Conservation (phyloP, 1,139 yeast species). For the Nadsonia commutata region DNA sequence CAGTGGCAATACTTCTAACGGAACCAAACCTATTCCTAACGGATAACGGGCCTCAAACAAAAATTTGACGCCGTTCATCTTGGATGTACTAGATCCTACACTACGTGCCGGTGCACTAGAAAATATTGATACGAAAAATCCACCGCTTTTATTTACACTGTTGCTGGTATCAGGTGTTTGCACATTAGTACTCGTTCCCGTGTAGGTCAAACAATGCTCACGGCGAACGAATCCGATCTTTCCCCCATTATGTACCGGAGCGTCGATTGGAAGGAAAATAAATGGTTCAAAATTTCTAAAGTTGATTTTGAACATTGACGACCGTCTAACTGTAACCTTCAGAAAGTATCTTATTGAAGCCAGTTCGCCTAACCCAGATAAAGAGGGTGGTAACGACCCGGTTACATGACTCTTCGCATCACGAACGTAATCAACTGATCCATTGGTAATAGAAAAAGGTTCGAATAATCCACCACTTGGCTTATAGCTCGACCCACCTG, state of each 20-base stretch:
- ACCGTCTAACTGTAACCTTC: conserved; percentile 44
- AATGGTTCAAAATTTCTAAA: conserved; percentile 37
- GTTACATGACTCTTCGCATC: conserved; percentile 26
- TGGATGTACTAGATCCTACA: conserved; percentile 5
- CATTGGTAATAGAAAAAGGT: conserved; percentile 17
- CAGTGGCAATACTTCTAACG: conserved; percentile 15
- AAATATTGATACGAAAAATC: conserved; percentile 6
- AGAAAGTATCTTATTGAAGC: conserved; percentile 39
- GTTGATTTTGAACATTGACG: conserved; percentile 38
- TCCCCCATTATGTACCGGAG: conserved; percentile 18
- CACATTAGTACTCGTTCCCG: conserved; percentile 4
- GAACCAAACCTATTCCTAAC: conserved; percentile 13
- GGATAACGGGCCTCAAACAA: conserved; percentile 18
- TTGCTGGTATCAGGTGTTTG: not conserved
- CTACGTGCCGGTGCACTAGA: conserved; percentile 3
- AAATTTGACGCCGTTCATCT: conserved; percentile 10
- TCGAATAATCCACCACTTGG: conserved; percentile 1
- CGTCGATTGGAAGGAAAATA: conserved; percentile 39
- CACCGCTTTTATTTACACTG: conserved; percentile 4
- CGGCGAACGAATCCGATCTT: conserved; percentile 19
- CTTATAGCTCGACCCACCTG: conserved; percentile 11
- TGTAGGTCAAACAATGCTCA: conserved; percentile 12
- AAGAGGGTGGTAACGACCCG: conserved; percentile 41
- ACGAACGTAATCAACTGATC: conserved; percentile 17
- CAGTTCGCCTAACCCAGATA: conserved; percentile 31